phyloP scores from a whole-genome alignment of 176 grass and related monocot genomes.

The Cymbopogon citratus region DNA sequence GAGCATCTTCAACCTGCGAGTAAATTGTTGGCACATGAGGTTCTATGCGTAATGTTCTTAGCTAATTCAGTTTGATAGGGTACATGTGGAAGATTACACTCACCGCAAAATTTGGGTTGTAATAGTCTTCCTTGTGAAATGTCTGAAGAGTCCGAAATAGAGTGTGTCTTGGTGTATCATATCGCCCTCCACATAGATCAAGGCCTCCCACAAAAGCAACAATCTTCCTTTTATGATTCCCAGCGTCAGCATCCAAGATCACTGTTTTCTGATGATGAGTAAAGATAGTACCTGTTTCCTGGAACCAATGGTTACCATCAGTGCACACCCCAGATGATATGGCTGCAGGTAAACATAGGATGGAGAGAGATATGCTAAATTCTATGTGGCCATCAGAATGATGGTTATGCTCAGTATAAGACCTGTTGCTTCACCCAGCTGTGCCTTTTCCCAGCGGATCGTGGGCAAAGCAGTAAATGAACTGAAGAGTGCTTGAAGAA shows the following conservation, averaged over 20 bases:
- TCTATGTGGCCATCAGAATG: neutral
- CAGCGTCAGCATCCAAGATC: conserved; percentile 74
- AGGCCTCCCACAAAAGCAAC: conserved; percentile 92
- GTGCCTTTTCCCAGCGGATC: conserved; percentile 70
- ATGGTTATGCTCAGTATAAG: neutral
- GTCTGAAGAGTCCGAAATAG: conserved; percentile 67
- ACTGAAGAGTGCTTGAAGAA: conserved; percentile 94
- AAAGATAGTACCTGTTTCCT: conserved; percentile 94
- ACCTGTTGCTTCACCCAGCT: conserved; percentile 83
- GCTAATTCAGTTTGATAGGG: neutral
- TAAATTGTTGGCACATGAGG: neutral
- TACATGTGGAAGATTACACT: neutral
- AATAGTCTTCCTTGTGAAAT: conserved; percentile 87
- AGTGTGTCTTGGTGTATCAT: conserved; percentile 70
- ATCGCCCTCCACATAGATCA: conserved; percentile 88
- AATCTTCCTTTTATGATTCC: conserved; percentile 59
- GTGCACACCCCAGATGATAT: neutral
- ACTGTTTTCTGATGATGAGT: conserved; percentile 96
- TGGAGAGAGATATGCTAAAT: neutral
- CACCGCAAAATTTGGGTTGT: conserved; percentile 89
- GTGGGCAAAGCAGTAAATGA: conserved; percentile 67
- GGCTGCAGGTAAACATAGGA: neutral
- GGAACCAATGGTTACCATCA: conserved; percentile 15
- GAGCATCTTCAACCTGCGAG: conserved; percentile 36
- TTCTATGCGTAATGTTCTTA: neutral